These are phyloP conservation scores for Furcasterigmium sp. DNA, from an alignment of 2,329 filamentous ascomycete genomes.

Conservation along the genomic window DNA sequence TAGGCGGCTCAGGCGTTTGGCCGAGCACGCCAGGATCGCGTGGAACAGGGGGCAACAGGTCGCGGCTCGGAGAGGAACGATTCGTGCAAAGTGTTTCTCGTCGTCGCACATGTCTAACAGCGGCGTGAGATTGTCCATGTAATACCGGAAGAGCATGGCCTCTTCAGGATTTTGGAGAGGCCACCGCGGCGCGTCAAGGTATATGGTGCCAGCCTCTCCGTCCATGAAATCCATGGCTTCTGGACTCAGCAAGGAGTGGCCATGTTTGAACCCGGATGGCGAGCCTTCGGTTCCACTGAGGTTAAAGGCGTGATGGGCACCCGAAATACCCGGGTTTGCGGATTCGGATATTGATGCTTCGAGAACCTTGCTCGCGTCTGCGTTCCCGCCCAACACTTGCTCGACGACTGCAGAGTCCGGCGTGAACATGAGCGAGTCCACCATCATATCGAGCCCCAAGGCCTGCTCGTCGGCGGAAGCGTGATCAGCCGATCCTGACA, in stretches of 20 bases:
- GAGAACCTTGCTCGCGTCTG: too few species aligned
- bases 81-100: slow-evolving; percentile 20
- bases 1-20: slow-evolving; percentile 17
- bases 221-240: background rate
- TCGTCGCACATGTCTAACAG: slow-evolving; percentile 21
- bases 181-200: slow-evolving; percentile 9
- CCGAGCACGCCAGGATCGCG: slow-evolving; percentile 19
- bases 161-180: slow-evolving; percentile 16
- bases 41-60: slow-evolving; percentile 20
- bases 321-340: background rate
- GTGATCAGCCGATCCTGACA: background rate
- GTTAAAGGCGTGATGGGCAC: background rate
- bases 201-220: background rate
- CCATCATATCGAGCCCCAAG: background rate
- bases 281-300: background rate
- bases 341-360: background rate
- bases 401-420: background rate
- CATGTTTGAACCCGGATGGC: background rate
- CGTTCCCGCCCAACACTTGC: background rate
- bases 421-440: background rate
- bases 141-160: slow-evolving; percentile 21
- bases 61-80: slow-evolving; percentile 19
- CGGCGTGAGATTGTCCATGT: slow-evolving; percentile 18
- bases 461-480: background rate
- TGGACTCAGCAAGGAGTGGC: background rate